phyloP scores from a whole-genome alignment of 495 filamentous ascomycete genomes.

The Clohesyomyces aquaticus region DNA sequence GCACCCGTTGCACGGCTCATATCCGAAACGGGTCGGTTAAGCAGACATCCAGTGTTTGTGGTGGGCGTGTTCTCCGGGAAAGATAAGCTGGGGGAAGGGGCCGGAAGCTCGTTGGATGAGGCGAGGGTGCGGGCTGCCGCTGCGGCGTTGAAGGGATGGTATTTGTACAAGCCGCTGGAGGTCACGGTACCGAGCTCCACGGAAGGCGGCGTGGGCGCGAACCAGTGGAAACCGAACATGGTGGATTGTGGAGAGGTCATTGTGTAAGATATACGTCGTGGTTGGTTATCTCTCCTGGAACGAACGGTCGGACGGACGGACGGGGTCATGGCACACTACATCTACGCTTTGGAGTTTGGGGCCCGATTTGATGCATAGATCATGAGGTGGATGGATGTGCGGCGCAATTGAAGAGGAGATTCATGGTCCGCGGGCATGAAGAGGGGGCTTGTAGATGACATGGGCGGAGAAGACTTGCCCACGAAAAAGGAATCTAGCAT shows the following conservation, averaged over 20 bases:
- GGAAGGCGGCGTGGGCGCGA: conserved; percentile 55
- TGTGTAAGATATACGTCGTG: conserved; percentile 64
- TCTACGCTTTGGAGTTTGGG: conserved; percentile 19
- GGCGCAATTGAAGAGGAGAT: not conserved
- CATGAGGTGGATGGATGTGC: not conserved
- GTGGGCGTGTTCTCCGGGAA: conserved; percentile 88
- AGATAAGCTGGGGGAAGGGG: conserved; percentile 87
- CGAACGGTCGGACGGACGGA: too few species aligned
- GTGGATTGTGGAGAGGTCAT: conserved; percentile 91
- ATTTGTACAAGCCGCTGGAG: conserved; percentile 81
- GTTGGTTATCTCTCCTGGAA: too few species aligned
- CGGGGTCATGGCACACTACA: not conserved
- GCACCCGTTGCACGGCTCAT: conserved; percentile 82
- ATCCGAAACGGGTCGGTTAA: conserved; percentile 82
- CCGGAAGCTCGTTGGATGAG: conserved; percentile 72
- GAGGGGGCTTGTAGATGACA: not conserved
- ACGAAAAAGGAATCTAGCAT: not conserved
- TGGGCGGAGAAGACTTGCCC: not conserved
- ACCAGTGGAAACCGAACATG: conserved; percentile 77
- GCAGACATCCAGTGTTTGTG: conserved; percentile 85
- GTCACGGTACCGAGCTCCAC: conserved; percentile 79
- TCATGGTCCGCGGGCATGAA: not conserved
- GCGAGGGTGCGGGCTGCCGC: conserved; percentile 79
- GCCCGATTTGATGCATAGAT: too few species aligned
- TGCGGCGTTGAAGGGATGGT: conserved; percentile 88